A percentile compares a stretch with the other conserved stretches of the same genome.
phyloP scores from a whole-genome alignment of 2,329 filamentous ascomycete genomes.

The Chalaropsis ovoidea region DNA sequence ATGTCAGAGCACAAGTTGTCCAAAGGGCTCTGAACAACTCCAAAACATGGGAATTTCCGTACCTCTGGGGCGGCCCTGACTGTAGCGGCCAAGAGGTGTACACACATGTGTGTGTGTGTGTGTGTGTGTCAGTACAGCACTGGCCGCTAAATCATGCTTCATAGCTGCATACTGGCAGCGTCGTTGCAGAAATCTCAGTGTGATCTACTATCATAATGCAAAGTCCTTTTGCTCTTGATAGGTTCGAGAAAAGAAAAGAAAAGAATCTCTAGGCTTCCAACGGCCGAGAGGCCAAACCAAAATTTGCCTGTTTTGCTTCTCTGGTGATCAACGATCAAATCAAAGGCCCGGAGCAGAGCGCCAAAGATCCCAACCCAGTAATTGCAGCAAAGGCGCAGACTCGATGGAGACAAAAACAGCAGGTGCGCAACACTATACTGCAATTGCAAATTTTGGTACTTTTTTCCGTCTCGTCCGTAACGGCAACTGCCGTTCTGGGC shows the following conservation, averaged over 20 bases:
- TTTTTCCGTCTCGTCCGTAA: neutral
- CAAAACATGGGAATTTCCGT: constrained; percentile 15
- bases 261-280: too few relatives aligned
- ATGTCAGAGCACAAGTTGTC: neutral
- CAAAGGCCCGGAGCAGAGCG: neutral
- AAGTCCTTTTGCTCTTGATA: neutral
- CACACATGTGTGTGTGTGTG: neutral
- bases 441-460: neutral
- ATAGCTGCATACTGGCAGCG: too few relatives aligned
- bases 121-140: too few relatives aligned
- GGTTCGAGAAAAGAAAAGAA: constrained; percentile 5
- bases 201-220: constrained; percentile 2
- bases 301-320: neutral
- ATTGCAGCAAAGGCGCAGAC: neutral
- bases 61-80: neutral
- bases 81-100: neutral
- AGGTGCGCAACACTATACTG: neutral
- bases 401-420: neutral
- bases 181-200: neutral
- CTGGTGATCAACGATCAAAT: neutral
- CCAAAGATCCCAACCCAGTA: neutral
- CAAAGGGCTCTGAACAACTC: neutral
- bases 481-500: neutral
- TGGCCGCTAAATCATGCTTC: too few relatives aligned
- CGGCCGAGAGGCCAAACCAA: too few relatives aligned